Evolutionary conservation across 2,329 filamentous ascomycete genomes (phyloP), one percentile per base, ranked within the genome.

Genomic region (Lecanicillium sp.): DNA sequence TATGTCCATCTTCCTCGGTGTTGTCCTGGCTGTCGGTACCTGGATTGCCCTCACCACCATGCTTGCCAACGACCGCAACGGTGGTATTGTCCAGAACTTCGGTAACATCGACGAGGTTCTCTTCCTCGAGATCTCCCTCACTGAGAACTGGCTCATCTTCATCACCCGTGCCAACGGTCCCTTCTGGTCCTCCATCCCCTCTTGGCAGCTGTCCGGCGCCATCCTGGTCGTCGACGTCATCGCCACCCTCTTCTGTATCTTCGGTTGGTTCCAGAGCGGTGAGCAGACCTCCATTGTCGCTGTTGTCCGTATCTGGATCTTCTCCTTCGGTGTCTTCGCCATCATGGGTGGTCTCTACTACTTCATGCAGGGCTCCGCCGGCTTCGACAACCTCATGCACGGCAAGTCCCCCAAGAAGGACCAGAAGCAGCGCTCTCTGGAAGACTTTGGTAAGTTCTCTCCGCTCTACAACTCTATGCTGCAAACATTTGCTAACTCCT

Each of bases 131-230:
- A 87, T 95, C 67, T 88, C 87, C 11, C 79, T 95, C 47, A 90
- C 89, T 52, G 87, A 95, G 77, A 95, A 94, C 74, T 95, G 90
- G 89, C 79, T 95, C 44, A 95, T 95, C 70, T 94, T 95, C 75
- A 91, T 95, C 71, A 95, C 89, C 55, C 88, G 90, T 77, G 86
- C 88, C 70, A 90, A 90, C 69, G 88, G 89, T 61, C 87, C 88
- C 47, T 91, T 94, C 78, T 94, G 88, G 88, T 90, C 86, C 3
- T 90, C 86, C 20, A 79, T 89, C 51, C 89, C 90, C 51, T 94
- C 88, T 52, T 90, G 87, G 86, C 87, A 94, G 69, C 75, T 95
- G 37, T 67, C 75, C 48, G 83, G 83, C 53, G 89, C 89, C 55
- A 89, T 95, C 55, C 65, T 93, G 40, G 56, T 88, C 42, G 89